Base-by-base conservation (phyloP, 495 filamentous ascomycete genomes). In the Daldinia grandis region DNA sequence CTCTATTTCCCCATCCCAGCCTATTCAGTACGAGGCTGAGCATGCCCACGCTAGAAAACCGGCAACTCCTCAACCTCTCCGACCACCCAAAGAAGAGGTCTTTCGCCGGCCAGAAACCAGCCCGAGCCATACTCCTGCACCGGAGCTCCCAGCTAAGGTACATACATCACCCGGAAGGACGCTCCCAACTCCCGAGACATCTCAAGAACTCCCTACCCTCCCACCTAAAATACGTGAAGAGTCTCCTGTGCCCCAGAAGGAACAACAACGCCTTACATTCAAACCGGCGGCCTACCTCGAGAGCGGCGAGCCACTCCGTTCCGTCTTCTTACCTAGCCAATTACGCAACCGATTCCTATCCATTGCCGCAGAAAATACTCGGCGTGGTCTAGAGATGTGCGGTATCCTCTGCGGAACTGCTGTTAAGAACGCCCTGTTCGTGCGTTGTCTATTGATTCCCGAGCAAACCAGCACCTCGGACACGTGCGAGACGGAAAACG, bases 401-500 rank as follows among this genome's bases (percentile, higher is more conserved):
- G 95, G 94, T 24, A 91, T 99, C 58, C 87, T 99, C 17, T 97
- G 93, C 76, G 95, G 95, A 5, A 96, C 92, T 0, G 81, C 94
- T 5, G 90, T 97, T 73, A 93, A 93, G 53, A 98, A 98, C 79
- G 95, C 95, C 0, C 82, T 98, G 2, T 98, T 99, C 81, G 90
- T 99, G 58, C 91, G 88, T 4, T 87, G 88, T 55, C 86, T 99
- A 4, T 85, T 99, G 15, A 95, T 99, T 53, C 95, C 95, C 0
- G 92, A 97, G 71, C 95, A 99, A 74, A 89, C 88, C 27, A 89
- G 90, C 67, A 98, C 95, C 1, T 88, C 89, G 7, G 94, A 98
- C 74, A 98, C 95, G 0, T 99, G 95, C 78, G 94, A 97, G 73
- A 98, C 91, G 4, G 87, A 92, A 27, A 94, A 97, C 71, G 95